Conservation (phyloP, 768 basidiomycete species). For the Leccinum olivaceopallidum region DNA sequence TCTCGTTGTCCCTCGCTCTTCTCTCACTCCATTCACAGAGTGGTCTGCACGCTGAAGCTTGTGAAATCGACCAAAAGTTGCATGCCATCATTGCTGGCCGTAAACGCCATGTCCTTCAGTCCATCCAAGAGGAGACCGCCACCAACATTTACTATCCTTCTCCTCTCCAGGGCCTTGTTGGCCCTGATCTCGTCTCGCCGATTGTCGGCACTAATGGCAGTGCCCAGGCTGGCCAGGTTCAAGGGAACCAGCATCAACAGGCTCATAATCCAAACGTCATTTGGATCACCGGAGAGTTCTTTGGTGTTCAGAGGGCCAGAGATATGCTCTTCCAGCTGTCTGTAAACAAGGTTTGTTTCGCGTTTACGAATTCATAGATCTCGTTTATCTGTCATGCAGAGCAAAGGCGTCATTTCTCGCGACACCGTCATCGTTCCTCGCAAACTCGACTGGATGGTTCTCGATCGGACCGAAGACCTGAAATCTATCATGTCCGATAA, state of each 20-base stretch:
- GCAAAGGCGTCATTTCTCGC: slow-evolving; percentile 84
- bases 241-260: slow-evolving; percentile 24
- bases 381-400: slow-evolving; percentile 44
- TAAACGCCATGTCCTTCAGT: slow-evolving; percentile 83
- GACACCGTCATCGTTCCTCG: slow-evolving; percentile 94
- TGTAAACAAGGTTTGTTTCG: slow-evolving; percentile 65
- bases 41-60: slow-evolving; percentile 86
- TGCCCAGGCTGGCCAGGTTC: slow-evolving; percentile 30
- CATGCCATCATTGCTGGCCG: slow-evolving; percentile 90
- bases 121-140: slow-evolving; percentile 95
- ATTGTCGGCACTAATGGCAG: slow-evolving; percentile 38
- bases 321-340: slow-evolving; percentile 95
- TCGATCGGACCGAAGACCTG: slow-evolving; percentile 93
- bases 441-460: slow-evolving; percentile 98
- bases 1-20: not conserved
- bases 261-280: slow-evolving; percentile 73
- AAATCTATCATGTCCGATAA: slow-evolving; percentile 95
- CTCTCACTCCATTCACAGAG: slow-evolving; percentile 48
- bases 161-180: slow-evolving; percentile 82
- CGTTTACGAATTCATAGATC: not conserved
- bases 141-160: slow-evolving; percentile 97
- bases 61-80: slow-evolving; percentile 94
- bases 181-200: slow-evolving; percentile 53
- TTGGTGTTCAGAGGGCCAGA: slow-evolving; percentile 90
- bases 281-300: slow-evolving; percentile 98